Evolutionary conservation across 2,329 filamentous ascomycete species (phyloP).

Genomic region (Akanthomyces muscarius): DNA sequence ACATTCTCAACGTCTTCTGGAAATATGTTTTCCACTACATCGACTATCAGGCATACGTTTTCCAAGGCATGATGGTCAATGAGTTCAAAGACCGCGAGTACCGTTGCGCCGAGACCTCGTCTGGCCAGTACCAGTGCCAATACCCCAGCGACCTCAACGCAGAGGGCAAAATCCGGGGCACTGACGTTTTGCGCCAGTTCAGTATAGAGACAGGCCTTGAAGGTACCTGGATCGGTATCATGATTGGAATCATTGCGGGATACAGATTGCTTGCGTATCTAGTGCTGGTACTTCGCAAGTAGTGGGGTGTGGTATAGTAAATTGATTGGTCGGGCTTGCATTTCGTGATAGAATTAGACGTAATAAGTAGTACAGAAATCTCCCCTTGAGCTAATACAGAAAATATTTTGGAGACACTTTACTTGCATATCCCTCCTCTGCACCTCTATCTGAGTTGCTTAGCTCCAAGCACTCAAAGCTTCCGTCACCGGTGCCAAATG

Average conservation of each 20-base stretch:
- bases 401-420: slow-evolving; percentile 13
- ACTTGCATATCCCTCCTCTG: slow-evolving; percentile 8
- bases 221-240: slow-evolving; percentile 74
- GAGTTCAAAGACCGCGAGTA: slow-evolving; percentile 68
- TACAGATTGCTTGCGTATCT: slow-evolving; percentile 51
- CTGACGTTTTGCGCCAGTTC: slow-evolving; percentile 65
- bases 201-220: slow-evolving; percentile 66
- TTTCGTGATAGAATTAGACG: background rate
- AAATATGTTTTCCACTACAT: slow-evolving; percentile 85
- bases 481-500: background rate
- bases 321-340: background rate
- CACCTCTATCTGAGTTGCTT: background rate
- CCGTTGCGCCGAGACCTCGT: slow-evolving; percentile 44
- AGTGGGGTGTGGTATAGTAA: background rate
- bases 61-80: slow-evolving; percentile 91
- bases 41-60: slow-evolving; percentile 82
- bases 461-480: slow-evolving; percentile 4
- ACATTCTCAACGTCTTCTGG: slow-evolving; percentile 76
- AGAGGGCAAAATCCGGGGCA: slow-evolving; percentile 67
- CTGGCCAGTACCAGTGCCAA: slow-evolving; percentile 60
- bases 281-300: slow-evolving; percentile 14
- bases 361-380: background rate
- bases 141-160: slow-evolving; percentile 59
- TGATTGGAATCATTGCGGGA: slow-evolving; percentile 66
- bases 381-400: background rate